These are phyloP conservation scores for Leccinum barrowsii DNA, from an alignment of 768 basidiomycete genomes.

Conservation along the genomic window DNA sequence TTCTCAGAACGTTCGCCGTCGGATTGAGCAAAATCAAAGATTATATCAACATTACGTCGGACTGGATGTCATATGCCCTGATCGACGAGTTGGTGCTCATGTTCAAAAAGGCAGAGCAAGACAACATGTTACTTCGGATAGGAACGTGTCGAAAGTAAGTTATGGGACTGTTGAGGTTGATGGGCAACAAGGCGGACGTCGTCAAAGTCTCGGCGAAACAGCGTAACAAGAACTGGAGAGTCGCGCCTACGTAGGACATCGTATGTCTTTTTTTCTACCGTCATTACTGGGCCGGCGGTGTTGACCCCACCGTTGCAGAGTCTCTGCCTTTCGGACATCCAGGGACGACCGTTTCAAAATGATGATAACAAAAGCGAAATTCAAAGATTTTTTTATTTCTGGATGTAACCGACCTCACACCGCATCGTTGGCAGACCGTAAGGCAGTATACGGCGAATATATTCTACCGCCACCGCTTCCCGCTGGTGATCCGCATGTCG, in stretches of 20 bases:
- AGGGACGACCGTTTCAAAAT: conserved; percentile 37
- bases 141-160: conserved; percentile 97
- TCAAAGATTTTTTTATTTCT: not conserved
- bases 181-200: conserved; percentile 89
- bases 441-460: too few relatives aligned
- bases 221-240: conserved; percentile 98
- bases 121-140: conserved; percentile 95
- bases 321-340: conserved; percentile 92
- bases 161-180: conserved; percentile 91
- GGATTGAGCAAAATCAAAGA: conserved; percentile 62
- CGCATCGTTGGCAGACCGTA: too few relatives aligned
- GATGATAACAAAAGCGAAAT: not conserved
- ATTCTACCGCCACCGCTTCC: conserved; percentile 39
- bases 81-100: conserved; percentile 99
- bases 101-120: conserved; percentile 63
- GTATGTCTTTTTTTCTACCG: conserved; percentile 40
- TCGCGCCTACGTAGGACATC: conserved; percentile 96
- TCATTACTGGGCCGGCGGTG: not conserved
- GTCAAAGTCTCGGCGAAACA: conserved; percentile 47
- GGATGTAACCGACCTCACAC: too few relatives aligned
- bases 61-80: conserved; percentile 95
- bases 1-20: conserved; percentile 36
- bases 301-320: conserved; percentile 48
- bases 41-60: conserved; percentile 97
- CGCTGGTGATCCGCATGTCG: conserved; percentile 67